These are phyloP conservation scores for Russula lepida DNA, from an alignment of 768 basidiomycete genomes.

Conservation along the genomic window DNA sequence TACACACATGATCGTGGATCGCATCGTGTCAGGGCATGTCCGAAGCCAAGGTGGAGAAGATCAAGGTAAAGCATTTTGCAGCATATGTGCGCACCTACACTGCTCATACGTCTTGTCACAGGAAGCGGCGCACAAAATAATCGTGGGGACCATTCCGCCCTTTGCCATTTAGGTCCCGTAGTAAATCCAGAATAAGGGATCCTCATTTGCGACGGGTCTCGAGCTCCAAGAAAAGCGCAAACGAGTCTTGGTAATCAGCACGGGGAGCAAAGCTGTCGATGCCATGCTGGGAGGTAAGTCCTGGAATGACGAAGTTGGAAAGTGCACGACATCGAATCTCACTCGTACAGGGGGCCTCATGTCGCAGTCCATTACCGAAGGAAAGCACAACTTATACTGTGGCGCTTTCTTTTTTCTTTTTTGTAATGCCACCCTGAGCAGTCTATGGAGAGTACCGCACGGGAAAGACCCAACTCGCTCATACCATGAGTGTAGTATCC, in stretches of 20 bases:
- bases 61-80: conserved; percentile 48
- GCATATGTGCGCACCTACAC: not conserved
- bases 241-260: conserved; percentile 75
- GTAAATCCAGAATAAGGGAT: conserved; percentile 46
- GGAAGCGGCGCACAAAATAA: conserved; percentile 87
- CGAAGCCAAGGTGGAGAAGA: conserved; percentile 96
- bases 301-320: not conserved
- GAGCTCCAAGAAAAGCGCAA: conserved; percentile 85
- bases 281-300: conserved; percentile 72
- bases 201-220: conserved; percentile 84
- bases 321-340: not conserved
- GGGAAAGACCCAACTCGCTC: conserved; percentile 91
- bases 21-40: conserved; percentile 69
- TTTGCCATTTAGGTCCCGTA: not conserved
- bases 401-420: not conserved
- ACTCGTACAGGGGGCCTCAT: conserved; percentile 61
- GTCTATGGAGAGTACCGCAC: conserved; percentile 97
- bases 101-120: conserved; percentile 27
- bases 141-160: conserved; percentile 36
- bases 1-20: not conserved
- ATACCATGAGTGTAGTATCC: conserved; percentile 86
- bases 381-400: conserved; percentile 28
- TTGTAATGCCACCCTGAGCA: conserved; percentile 25
- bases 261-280: conserved; percentile 89
- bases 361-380: conserved; percentile 93